phyloP scores from a whole-genome alignment of 2,329 filamentous ascomycete species.

The Botrytis elliptica region DNA sequence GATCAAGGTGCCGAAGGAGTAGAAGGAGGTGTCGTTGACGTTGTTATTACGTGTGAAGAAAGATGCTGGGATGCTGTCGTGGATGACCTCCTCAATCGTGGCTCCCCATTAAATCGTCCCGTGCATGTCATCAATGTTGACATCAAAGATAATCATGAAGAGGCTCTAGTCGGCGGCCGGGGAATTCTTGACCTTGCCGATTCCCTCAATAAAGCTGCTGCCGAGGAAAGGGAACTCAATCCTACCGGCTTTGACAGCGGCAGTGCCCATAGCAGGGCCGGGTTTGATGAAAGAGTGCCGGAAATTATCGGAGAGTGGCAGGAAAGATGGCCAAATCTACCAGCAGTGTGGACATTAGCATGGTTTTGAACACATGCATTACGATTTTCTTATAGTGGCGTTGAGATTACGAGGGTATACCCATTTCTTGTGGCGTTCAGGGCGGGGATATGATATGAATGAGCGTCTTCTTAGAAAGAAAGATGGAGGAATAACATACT shows the following conservation, averaged over 20 bases:
- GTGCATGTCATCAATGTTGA: slow-evolving; percentile 99
- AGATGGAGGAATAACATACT: neutral
- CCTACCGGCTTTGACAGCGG: slow-evolving; percentile 67
- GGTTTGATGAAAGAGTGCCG: slow-evolving; percentile 90
- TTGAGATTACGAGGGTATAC: slow-evolving; percentile 20
- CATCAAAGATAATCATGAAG: slow-evolving; percentile 97
- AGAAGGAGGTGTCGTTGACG: slow-evolving; percentile 85
- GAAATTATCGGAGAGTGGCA: slow-evolving; percentile 93
- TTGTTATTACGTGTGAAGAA: slow-evolving; percentile 97
- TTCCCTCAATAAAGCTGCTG: slow-evolving; percentile 76
- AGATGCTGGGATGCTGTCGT: slow-evolving; percentile 97
- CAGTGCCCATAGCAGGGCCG: slow-evolving; percentile 62
- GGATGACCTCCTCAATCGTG: slow-evolving; percentile 85
- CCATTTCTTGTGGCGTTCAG: slow-evolving; percentile 19
- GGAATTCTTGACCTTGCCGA: slow-evolving; percentile 91
- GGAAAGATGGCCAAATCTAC: slow-evolving; percentile 87
- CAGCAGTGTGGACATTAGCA: slow-evolving; percentile 88
- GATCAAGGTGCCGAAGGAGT: slow-evolving; percentile 78
- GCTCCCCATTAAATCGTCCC: slow-evolving; percentile 81
- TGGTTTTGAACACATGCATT: slow-evolving; percentile 67
- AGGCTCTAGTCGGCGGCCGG: slow-evolving; percentile 84
- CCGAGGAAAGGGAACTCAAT: slow-evolving; percentile 68
- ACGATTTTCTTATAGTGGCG: slow-evolving; percentile 13
- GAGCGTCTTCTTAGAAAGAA: neutral
- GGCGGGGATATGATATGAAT: neutral